phyloP scores from a whole-genome alignment of 2,329 filamentous ascomycete genomes.

The Fusarium marasasianum region DNA sequence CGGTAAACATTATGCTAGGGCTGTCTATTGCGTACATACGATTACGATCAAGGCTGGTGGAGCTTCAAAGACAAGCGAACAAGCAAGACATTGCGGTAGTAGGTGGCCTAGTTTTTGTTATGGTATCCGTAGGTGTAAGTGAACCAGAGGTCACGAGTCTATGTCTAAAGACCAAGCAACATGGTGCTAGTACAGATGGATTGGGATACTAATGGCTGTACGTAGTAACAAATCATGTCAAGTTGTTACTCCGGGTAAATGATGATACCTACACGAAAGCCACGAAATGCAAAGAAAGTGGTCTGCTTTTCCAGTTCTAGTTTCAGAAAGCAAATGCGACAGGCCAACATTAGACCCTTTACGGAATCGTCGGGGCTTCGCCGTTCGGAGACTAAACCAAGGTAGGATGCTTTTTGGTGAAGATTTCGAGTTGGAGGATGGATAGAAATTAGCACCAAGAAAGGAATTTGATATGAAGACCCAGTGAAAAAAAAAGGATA shows the following conservation, averaged over 20 bases:
- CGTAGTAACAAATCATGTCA: neutral
- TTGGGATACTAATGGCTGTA: neutral
- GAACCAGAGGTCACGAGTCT: neutral
- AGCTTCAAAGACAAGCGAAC: neutral
- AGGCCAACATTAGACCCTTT: slow-evolving; percentile 16
- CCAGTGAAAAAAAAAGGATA: slow-evolving; percentile 17
- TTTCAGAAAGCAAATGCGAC: slow-evolving; percentile 22
- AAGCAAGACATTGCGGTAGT: slow-evolving; percentile 11
- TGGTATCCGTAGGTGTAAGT: neutral
- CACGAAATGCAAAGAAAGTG: slow-evolving; percentile 13
- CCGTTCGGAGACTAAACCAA: slow-evolving; percentile 28
- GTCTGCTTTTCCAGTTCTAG: slow-evolving; percentile 23
- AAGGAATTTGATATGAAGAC: slow-evolving; percentile 11
- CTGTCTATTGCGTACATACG: slow-evolving; percentile 15
- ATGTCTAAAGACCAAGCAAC: neutral
- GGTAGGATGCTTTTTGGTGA: neutral
- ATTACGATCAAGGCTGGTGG: slow-evolving; percentile 31
- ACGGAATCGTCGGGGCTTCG: slow-evolving; percentile 1
- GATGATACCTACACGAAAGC: neutral
- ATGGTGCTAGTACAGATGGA: neutral
- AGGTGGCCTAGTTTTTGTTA: neutral
- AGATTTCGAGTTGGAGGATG: neutral
- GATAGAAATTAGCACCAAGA: slow-evolving; percentile 4
- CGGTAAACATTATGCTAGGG: slow-evolving; percentile 26
- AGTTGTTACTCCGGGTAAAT: neutral